Evolutionary conservation across 225 moss, liverwort and hornwort genomes (phyloP).

Genomic region (Pseudoscleropodium purum): DNA sequence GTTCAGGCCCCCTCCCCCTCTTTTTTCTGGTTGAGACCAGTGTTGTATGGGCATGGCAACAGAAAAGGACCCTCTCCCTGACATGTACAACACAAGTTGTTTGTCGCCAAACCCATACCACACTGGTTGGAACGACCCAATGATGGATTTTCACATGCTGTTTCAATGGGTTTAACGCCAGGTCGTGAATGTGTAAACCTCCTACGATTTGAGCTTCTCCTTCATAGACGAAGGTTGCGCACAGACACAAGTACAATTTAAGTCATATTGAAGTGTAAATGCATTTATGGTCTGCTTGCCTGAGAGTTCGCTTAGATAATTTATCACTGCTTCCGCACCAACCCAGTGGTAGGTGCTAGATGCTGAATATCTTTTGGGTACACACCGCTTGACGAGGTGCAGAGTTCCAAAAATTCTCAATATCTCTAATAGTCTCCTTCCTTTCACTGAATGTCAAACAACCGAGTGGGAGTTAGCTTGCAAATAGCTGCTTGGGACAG

Average conservation of each 20-base stretch:
- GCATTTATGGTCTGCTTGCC: slow-evolving; percentile 14
- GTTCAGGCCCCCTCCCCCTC: too few species aligned
- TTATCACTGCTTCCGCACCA: slow-evolving; percentile 60
- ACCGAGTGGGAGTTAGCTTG: neutral
- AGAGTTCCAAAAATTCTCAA: slow-evolving; percentile 59
- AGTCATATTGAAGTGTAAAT: neutral
- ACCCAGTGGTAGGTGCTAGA: slow-evolving; percentile 64
- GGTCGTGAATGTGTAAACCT: neutral
- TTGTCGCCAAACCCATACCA: neutral
- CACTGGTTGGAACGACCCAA: neutral
- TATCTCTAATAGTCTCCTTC: slow-evolving; percentile 55
- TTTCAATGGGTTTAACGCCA: neutral
- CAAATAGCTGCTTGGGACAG: neutral
- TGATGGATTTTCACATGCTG: neutral
- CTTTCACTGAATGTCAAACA: slow-evolving; percentile 40
- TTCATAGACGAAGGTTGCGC: neutral
- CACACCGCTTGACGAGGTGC: slow-evolving; percentile 52
- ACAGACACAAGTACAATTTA: neutral
- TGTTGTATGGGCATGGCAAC: neutral
- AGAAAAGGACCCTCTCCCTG: neutral
- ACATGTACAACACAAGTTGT: neutral
- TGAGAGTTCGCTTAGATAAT: slow-evolving; percentile 46
- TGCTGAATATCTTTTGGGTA: slow-evolving; percentile 22
- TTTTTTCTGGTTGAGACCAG: neutral
- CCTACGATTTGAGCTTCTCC: neutral